Percentiles rank a stretch among this genome's conserved stretches.
Evolutionary conservation across 2,329 filamentous ascomycete species (phyloP).

Genomic region (Helotiales sp.): DNA sequence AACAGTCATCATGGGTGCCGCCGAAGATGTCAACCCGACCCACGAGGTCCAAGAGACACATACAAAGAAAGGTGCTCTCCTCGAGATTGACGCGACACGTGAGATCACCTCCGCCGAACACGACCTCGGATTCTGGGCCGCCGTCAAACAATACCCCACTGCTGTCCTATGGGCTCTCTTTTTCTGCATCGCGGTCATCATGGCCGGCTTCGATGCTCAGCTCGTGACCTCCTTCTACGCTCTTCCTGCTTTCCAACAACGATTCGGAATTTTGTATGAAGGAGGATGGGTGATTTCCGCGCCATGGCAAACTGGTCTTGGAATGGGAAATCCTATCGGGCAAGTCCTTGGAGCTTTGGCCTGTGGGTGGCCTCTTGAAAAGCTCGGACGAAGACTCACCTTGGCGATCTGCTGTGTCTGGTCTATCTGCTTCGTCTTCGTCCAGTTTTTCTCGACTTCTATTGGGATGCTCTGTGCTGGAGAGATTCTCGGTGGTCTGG

Average conservation of each 20-base stretch:
- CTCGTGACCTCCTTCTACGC: conserved; percentile 28
- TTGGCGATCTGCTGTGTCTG: conserved; percentile 18
- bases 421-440: conserved; percentile 38
- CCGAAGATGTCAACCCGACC: neutral
- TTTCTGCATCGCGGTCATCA: conserved; percentile 29
- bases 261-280: conserved; percentile 23
- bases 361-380: conserved; percentile 20
- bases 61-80: conserved; percentile 21
- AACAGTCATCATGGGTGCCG: conserved; percentile 1
- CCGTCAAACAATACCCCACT: conserved; percentile 23
- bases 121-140: conserved; percentile 21
- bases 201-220: conserved; percentile 29
- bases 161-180: conserved; percentile 29
- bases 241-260: conserved; percentile 25
- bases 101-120: conserved; percentile 25
- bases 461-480: conserved; percentile 46
- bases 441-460: conserved; percentile 49
- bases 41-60: neutral
- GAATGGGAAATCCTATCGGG: conserved; percentile 29
- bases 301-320: conserved; percentile 30
- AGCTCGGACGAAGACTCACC: conserved; percentile 23
- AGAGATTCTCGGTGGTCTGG: conserved; percentile 48
- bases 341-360: conserved; percentile 16
- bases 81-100: conserved; percentile 22
- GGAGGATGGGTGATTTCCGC: conserved; percentile 26